Conservation (phyloP, 139 green algal species). For the Pseudopediastrum boryanum region DNA sequence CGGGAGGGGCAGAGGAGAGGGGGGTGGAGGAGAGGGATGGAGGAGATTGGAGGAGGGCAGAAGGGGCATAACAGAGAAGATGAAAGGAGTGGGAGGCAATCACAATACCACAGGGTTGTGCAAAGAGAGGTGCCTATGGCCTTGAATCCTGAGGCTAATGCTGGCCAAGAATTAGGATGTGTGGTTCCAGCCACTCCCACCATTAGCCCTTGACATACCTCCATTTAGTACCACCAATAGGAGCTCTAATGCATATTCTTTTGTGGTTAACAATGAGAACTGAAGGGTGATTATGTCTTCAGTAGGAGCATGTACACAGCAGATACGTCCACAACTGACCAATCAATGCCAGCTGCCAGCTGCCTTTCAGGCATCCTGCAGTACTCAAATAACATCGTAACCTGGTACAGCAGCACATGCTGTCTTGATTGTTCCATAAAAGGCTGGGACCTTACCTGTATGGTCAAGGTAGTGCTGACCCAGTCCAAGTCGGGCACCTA, state of each 20-base stretch:
- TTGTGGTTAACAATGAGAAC: neutral
- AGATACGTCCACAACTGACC: neutral
- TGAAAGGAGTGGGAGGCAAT: neutral
- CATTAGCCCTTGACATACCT: too few relatives aligned
- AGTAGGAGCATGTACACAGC: neutral
- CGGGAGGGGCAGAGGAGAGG: neutral
- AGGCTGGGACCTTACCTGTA: neutral
- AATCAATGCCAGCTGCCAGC: too few relatives aligned
- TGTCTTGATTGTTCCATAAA: neutral
- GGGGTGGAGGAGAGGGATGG: neutral
- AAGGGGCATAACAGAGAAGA: neutral
- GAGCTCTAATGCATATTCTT: too few relatives aligned
- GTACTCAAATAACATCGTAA: neutral
- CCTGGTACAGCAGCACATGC: neutral
- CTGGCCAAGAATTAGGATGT: too few relatives aligned
- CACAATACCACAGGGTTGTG: neutral
- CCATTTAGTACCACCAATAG: too few relatives aligned
- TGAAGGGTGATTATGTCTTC: neutral
- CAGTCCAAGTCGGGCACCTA: neutral
- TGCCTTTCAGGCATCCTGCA: too few relatives aligned
- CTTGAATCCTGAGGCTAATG: too few relatives aligned
- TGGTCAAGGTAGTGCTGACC: conserved; percentile 25
- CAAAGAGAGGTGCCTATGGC: neutral
- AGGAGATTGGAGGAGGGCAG: neutral
- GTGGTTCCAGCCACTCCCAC: too few relatives aligned